Evolutionary conservation across 805 yeast genomes (phyloP).

Genomic region (Cyberlindnera mississippiensis): DNA sequence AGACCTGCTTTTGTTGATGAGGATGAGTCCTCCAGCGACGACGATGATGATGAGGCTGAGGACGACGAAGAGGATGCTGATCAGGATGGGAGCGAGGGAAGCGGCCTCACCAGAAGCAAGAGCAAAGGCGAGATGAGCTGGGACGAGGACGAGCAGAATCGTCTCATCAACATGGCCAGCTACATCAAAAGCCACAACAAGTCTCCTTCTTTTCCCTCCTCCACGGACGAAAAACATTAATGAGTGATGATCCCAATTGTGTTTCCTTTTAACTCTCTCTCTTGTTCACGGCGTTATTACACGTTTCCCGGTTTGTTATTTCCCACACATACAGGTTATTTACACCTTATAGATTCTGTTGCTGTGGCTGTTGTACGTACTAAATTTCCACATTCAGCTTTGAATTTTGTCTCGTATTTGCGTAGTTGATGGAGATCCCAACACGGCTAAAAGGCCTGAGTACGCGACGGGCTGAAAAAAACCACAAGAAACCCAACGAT

Average conservation of each 20-base stretch:
- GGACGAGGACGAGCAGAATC: constrained; percentile 31
- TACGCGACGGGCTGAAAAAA: too few species aligned
- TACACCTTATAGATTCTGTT: too few species aligned
- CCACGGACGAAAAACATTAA: constrained; percentile 5
- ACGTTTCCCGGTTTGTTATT: too few species aligned
- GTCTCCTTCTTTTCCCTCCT: constrained; percentile 1
- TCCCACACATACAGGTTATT: too few species aligned
- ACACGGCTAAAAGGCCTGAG: too few species aligned
- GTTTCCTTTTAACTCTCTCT: not conserved
- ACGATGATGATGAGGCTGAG: constrained; percentile 25
- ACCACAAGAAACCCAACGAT: not conserved
- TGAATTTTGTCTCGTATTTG: too few species aligned
- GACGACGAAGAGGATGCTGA: constrained; percentile 26
- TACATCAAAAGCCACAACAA: constrained; percentile 25
- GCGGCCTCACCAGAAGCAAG: constrained; percentile 32
- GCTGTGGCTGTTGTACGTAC: too few species aligned
- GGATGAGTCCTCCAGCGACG: constrained; percentile 20
- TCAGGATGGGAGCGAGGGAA: constrained; percentile 31
- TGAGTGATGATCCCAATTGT: constrained; percentile 5
- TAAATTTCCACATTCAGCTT: too few species aligned
- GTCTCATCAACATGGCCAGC: constrained; percentile 30
- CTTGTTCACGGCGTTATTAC: too few species aligned
- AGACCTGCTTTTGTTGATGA: constrained; percentile 23
- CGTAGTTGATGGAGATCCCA: too few species aligned
- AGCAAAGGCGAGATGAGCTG: constrained; percentile 35